Percentiles rank a stretch among this genome's conserved stretches.
Evolutionary conservation across 1,284 basidiomycete genomes (phyloP).

Genomic region (Macrocybe sp.): DNA sequence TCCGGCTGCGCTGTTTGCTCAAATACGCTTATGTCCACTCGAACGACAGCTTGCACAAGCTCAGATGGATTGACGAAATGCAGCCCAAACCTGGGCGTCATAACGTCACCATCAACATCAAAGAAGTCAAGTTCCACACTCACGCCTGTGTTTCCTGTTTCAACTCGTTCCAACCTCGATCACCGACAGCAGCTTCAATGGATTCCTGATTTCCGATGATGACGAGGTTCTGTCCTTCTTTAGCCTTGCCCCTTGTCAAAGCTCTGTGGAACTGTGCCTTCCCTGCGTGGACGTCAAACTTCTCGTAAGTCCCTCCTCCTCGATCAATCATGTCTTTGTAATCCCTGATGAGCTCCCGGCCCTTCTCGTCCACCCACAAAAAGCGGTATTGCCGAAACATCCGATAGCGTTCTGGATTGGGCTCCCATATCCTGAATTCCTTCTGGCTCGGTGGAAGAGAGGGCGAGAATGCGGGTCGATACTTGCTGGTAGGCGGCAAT

Average conservation of each 20-base stretch:
- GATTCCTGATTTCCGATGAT: slow-evolving; percentile 44
- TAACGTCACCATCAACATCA: slow-evolving; percentile 3
- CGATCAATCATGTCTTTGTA: slow-evolving; percentile 46
- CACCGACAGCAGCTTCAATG: slow-evolving; percentile 45
- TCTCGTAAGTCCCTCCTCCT: slow-evolving; percentile 55
- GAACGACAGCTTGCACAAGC: slow-evolving; percentile 40
- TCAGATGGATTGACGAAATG: slow-evolving; percentile 29
- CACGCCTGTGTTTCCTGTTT: slow-evolving; percentile 47
- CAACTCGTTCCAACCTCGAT: slow-evolving; percentile 47
- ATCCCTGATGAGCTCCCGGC: slow-evolving; percentile 40
- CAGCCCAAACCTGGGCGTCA: slow-evolving; percentile 29
- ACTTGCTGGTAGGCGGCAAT: slow-evolving; percentile 48
- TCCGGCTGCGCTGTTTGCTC: slow-evolving; percentile 11
- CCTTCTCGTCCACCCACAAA: slow-evolving; percentile 52
- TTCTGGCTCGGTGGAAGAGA: slow-evolving; percentile 43
- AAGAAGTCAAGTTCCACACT: slow-evolving; percentile 11
- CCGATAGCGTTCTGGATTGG: slow-evolving; percentile 51
- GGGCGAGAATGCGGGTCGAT: slow-evolving; percentile 50
- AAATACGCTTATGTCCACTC: slow-evolving; percentile 30
- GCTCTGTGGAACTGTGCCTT: slow-evolving; percentile 43
- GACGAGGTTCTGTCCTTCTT: slow-evolving; percentile 43
- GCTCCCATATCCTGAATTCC: slow-evolving; percentile 54
- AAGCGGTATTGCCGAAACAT: slow-evolving; percentile 51
- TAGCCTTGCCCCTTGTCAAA: slow-evolving; percentile 45
- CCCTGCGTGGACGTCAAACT: slow-evolving; percentile 46